Evolutionary conservation across 73 alveolate species (phyloP), one percentile per base, ranked within the genome.

Genomic region (Tetrahymena malaccensis): DNA sequence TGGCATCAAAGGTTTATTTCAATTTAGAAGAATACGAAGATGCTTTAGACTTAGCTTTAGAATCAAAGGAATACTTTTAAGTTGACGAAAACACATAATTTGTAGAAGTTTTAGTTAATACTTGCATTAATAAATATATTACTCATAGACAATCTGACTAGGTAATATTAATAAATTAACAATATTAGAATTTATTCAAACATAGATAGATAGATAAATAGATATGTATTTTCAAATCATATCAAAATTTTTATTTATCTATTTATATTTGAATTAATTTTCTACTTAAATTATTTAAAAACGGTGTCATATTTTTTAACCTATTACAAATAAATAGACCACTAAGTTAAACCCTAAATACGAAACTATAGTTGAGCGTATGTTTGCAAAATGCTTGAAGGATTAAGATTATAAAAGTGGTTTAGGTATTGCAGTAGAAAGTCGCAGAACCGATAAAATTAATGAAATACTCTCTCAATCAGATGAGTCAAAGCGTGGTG

Each of bases 21-120:
- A 98, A 98, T 96, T 97, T 98, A 55, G 99, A 98, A 96, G 99
- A 97, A 55, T 98, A 97, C 94, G 99, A 97, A 11, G 97, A 97
- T 85, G 98, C 99, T 8, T 97, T 98, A 21, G 98, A 97, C 94
- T 96, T 98, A 95, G 99, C 99, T n/a, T 97, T 98, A 58, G 97
- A 98, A 96, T 97, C 99, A 43, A 99, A 98, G 85, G 98, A 98
- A 43, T 96, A 96, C 43, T 98, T 98, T 97, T 85, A 98, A 95
- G 96, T 97, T 57, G 97, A 96, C 94, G 98, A 96, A 96, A 97
- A 96, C 93, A 96, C 97, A 93, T 94, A 97, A 94, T 98, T 97
- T 95, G 99, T 96, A 33, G 97, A 97, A 83, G 98, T 99, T 89
- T 94, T 98, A 55, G 96, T 98, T 94, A 97, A 98, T 85, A 98